A percentile compares a stretch with the other conserved stretches of the same genome.
Conservation (phyloP, 2,329 filamentous ascomycete species). For the Colletotrichum gigasporum region DNA sequence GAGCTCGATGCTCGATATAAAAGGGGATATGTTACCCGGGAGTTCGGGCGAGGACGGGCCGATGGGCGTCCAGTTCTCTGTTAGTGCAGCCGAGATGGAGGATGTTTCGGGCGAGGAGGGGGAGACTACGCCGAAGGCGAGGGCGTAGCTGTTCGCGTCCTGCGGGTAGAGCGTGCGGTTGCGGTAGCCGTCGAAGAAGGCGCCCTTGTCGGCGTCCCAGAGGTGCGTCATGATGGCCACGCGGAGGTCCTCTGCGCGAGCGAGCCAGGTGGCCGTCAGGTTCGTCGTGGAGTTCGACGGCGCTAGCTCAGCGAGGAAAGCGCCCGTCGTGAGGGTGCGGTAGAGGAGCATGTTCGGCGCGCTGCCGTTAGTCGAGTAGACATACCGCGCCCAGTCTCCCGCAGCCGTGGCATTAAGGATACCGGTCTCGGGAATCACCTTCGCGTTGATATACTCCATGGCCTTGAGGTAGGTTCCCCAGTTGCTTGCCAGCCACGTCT, state of each 20-base stretch:
- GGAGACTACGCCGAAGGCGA: conserved; percentile 57
- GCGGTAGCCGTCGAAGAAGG: conserved; percentile 64
- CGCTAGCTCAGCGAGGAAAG: conserved; percentile 57
- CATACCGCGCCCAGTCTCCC: conserved; percentile 61
- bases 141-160: conserved; percentile 66
- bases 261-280: conserved; percentile 50
- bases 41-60: conserved; percentile 66
- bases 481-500: conserved; percentile 31
- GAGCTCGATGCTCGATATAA: conserved; percentile 67
- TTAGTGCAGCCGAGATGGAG: conserved; percentile 54
- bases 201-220: conserved; percentile 57
- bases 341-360: conserved; percentile 62
- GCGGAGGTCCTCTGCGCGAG: conserved; percentile 50
- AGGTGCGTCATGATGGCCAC: conserved; percentile 55
- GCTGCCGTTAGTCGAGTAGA: conserved; percentile 54
- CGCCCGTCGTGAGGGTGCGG: conserved; percentile 62
- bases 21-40: conserved; percentile 65
- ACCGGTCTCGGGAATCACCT: conserved; percentile 37
- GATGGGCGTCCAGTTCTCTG: conserved; percentile 63
- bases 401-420: conserved; percentile 57
- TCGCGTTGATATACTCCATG: conserved; percentile 39
- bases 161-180: conserved; percentile 63
- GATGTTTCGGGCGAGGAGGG: conserved; percentile 42
- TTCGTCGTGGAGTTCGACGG: conserved; percentile 46
- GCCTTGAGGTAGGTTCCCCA: conserved; percentile 44